Evolutionary conservation across 2,329 filamentous ascomycete species (phyloP), one percentile per base, ranked within the genome.

Genomic region (Botryotinia globosa): DNA sequence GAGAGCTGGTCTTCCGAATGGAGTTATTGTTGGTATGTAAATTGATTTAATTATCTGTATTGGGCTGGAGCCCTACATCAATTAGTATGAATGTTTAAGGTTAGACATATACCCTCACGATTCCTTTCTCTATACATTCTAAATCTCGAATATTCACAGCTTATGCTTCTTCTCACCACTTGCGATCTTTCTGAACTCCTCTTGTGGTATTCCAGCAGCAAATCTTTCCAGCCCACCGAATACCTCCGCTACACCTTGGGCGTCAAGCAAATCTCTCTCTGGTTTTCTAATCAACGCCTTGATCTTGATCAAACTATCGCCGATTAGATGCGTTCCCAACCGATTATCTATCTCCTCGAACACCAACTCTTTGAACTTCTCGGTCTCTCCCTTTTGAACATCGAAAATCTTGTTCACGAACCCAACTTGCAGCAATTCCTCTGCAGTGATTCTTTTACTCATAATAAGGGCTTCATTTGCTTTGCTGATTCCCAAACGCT

Each of bases 391-490:
- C 86, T 42, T 85, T 84, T 51, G 86, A 62, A 73, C 83, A 18
- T 85, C 84, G 76, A 98, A 92, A 25, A 97, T 86, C 82, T 91
- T 92, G 79, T 98, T 98, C 62, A 97, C 93, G 79, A 94, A 98
- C 0, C 95, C 94, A 4, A 88, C 87, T 14, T 86, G 84, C 75
- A 94, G 85, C 44, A 98, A 85, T 80, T 97, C 94, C 37, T 91
- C 88, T 44, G 88, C 88, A 0, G 85, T 81, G 77, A 98, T 92
- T 62, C 90, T 87, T 82, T 92, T 92, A 79, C 92, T 94, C 91
- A 97, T 96, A 77, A 99, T 90, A 20, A 98, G 87, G 20, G 96
- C 95, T 85, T 98, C 96, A 80, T 97, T 97, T 16, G 94, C 94
- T 80, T 93, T 92, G 73, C 88, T 85, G 68, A 94, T 87, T 1